Evolutionary conservation across 352 stramenopile species (phyloP).

Genomic region (Phytopythium sindhum): DNA sequence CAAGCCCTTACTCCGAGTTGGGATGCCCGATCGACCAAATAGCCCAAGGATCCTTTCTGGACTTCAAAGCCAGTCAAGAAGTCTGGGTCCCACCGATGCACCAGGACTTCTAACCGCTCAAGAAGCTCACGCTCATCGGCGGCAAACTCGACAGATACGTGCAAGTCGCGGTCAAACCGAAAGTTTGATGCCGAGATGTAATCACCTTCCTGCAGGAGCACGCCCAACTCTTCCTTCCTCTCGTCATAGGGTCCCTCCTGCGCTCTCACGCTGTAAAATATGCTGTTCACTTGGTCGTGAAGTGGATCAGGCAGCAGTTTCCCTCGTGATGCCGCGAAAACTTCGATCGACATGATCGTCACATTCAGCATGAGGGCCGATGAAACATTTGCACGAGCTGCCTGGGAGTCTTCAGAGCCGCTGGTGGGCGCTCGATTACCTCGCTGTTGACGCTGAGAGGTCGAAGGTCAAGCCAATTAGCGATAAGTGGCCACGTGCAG

Average conservation of each 20-base stretch:
- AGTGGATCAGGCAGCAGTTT: conserved; percentile 69
- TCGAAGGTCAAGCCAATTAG: background rate
- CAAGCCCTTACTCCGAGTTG: conserved; percentile 48
- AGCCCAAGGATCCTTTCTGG: conserved; percentile 75
- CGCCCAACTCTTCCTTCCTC: conserved; percentile 25
- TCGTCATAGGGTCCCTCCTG: conserved; percentile 64
- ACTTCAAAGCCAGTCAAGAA: conserved; percentile 89
- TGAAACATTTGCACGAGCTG: conserved; percentile 5
- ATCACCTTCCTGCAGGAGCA: background rate
- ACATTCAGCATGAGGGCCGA: conserved; percentile 56
- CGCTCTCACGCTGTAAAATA: conserved; percentile 71
- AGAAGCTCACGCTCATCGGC: conserved; percentile 63
- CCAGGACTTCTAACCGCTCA: conserved; percentile 38
- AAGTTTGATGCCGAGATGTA: background rate
- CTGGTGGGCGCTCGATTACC: background rate
- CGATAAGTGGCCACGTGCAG: background rate
- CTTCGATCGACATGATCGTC: conserved; percentile 76
- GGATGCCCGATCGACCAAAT: conserved; percentile 63
- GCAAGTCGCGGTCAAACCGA: background rate
- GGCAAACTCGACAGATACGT: conserved; percentile 10
- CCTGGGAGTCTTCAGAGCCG: conserved; percentile 3
- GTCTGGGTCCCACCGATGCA: conserved; percentile 83
- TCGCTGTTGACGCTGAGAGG: conserved; percentile 1
- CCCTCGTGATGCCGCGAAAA: conserved; percentile 54
- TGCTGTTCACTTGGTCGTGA: conserved; percentile 50